Evolutionary conservation across 2,329 filamentous ascomycete species (phyloP), one percentile per base, ranked within the genome.

Genomic region (Colletotrichum sp.): DNA sequence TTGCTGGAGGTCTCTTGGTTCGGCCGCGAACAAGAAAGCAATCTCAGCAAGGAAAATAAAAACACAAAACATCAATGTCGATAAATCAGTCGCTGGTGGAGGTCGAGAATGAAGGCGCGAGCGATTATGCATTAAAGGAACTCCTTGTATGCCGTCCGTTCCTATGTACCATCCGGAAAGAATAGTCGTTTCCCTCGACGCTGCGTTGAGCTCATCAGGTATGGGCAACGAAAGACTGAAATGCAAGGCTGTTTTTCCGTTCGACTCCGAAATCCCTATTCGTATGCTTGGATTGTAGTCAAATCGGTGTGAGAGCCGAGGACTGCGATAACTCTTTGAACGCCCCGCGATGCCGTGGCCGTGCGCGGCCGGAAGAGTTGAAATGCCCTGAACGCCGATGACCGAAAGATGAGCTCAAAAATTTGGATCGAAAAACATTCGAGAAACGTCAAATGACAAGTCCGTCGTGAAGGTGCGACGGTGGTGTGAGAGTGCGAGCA

Each of bases 121-220:
- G 64, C 68, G 68, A 78, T 78, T 78, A 78, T 77, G 77, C 77
- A 78, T 78, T 78, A 78, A 71, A 74, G 76, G 77, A 72, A 71
- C 75, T 66, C 75, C 71, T 64, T 59, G 65, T 72, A 74, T 76
- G 73, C 76, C 48, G 63, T 77, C 65, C 74, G 68, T 67, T 76
- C 73, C 68, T 77, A 77, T 77, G 74, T 77, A 74, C 65, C 75
- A 55, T 69, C 59, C 66, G 39, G 59, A 39, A 68, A 52, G 65
- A 21, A 59, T 34, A 66, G 59, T 65, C 63, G 63, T 57, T 60
- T 55, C 66, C 59, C 61, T 60, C 55, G 71, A 70, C 67, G 67
- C 68, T 74, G 70, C 74, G 59, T 77, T 68, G 67, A 70, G 60
- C 74, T 74, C 67, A 70, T 75, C 71, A 68, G 43, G 34, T 34